These are phyloP conservation scores for Botrytis cinerea DNA, from an alignment of 2,329 filamentous ascomycete genomes.

Conservation along the genomic window DNA sequence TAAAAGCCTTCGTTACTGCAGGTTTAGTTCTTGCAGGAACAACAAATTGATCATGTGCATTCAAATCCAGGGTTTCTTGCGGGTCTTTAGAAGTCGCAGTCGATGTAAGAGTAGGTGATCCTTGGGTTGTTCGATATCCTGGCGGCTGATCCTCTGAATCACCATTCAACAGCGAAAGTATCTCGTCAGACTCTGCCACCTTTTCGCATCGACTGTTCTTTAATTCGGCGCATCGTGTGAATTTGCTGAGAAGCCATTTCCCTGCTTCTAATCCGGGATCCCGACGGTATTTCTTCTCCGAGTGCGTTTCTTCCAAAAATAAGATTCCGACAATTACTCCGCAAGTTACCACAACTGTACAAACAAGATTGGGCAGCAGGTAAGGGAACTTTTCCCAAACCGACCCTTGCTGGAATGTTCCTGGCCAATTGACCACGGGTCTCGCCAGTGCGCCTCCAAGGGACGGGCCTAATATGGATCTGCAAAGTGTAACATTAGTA, in stretches of 20 bases:
- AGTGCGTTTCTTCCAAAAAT: slow-evolving; percentile 93
- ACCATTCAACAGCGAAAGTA: slow-evolving; percentile 60
- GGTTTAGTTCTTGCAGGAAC: slow-evolving; percentile 41
- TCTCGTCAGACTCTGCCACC: slow-evolving; percentile 45
- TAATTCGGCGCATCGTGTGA: slow-evolving; percentile 37
- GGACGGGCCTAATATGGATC: slow-evolving; percentile 87
- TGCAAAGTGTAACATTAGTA: slow-evolving; percentile 41
- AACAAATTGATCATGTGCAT: slow-evolving; percentile 29
- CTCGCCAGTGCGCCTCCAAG: slow-evolving; percentile 88
- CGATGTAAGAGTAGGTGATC: slow-evolving; percentile 52
- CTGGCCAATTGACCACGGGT: slow-evolving; percentile 80
- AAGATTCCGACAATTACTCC: slow-evolving; percentile 78
- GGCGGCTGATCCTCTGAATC: slow-evolving; percentile 59
- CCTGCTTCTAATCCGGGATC: slow-evolving; percentile 80
- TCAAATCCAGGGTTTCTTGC: slow-evolving; percentile 45
- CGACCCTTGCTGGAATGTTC: slow-evolving; percentile 68
- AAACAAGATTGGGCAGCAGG: slow-evolving; percentile 88
- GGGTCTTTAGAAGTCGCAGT: slow-evolving; percentile 41
- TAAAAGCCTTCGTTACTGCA: slow-evolving; percentile 67
- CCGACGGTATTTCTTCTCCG: slow-evolving; percentile 71
- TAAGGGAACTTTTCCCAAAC: slow-evolving; percentile 89
- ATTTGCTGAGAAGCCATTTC: slow-evolving; percentile 60
- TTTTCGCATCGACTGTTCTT: slow-evolving; percentile 44
- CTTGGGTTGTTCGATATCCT: slow-evolving; percentile 65
- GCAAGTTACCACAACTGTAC: slow-evolving; percentile 72